Base-by-base conservation (phyloP, 2,329 filamentous ascomycete genomes). In the Macroventuria anomochaeta region DNA sequence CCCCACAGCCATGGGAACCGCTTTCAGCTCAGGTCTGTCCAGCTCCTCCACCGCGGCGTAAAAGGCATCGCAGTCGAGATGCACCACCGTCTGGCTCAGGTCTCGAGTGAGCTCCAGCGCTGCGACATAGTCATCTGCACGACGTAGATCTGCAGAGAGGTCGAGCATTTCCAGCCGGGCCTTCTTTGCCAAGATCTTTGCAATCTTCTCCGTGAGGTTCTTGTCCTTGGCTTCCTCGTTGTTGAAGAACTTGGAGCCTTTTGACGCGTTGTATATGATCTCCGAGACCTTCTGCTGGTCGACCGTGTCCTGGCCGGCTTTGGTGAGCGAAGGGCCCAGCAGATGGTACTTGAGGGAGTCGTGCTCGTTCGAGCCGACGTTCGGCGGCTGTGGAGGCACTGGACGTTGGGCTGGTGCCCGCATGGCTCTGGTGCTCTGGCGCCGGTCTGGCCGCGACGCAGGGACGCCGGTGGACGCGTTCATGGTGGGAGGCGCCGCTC, bases 21-120 rank as follows among this genome's bases (percentile, higher is more conserved):
- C 81, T 55, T 89, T 90, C 38, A 99, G 81, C 70, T 96, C 93
- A 0, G 93, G 95, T 1, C 88, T 83, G 59, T 83, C 79, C 36
- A 83, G 72, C 67, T 82, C 90, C 73, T 97, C 95, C 0, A 97
- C 95, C 0, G 95, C 91, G 0, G 95, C 95, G 69, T 95, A 99
- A 75, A 99, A 99, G 13, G 95, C 95, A 78, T 99, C 95, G 75
- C 95, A 97, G 73, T 99, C 95, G 40, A 97, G 84, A 71, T 99
- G 95, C 0, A 97, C 88, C 20, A 97, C 85, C 52, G 85, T 81
- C 72, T 97, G 95, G 0, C 87, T 88, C 29, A 99, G 79, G 68
- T 97, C 93, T 39, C 95, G 84, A 1, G 83, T 81, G 7, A 86
- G 71, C 68, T 99, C 95, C 17, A 97, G 82, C 64, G 93, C 86